Conservation (phyloP, 2,329 filamentous ascomycete species). For the Cercospora sp. region DNA sequence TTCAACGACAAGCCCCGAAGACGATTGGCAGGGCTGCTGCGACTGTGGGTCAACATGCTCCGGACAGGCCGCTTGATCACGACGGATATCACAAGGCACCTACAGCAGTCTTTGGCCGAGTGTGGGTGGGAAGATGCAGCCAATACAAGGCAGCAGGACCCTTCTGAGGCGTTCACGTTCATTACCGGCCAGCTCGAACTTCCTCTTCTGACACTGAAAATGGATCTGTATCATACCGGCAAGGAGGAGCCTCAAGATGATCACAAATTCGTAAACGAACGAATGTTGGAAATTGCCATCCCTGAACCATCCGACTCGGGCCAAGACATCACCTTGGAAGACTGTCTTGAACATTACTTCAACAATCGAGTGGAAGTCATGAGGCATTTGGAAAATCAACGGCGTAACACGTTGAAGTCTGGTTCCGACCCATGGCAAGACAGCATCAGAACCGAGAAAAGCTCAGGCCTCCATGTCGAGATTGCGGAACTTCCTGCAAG, state of each 20-base stretch:
- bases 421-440: constrained; percentile 32
- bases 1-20: constrained; percentile 71
- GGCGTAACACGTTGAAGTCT: constrained; percentile 59
- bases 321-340: constrained; percentile 70
- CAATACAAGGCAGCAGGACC: constrained; percentile 81
- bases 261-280: constrained; percentile 91
- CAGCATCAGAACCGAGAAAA: constrained; percentile 32
- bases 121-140: constrained; percentile 88
- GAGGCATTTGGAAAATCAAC: constrained; percentile 63
- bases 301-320: constrained; percentile 68
- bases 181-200: constrained; percentile 87
- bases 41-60: constrained; percentile 92
- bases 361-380: constrained; percentile 90
- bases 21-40: constrained; percentile 73
- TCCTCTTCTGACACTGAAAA: constrained; percentile 84
- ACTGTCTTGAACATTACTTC: constrained; percentile 92
- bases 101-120: constrained; percentile 77
- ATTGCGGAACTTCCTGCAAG: constrained; percentile 41
- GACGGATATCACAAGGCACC: constrained; percentile 75
- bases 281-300: constrained; percentile 87
- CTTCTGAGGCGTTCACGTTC: constrained; percentile 92
- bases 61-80: constrained; percentile 82
- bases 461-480: constrained; percentile 45
- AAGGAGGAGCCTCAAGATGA: constrained; percentile 81
- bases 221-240: constrained; percentile 91